phyloP scores from a whole-genome alignment of 2,329 filamentous ascomycete genomes.

The Aspergillus aculeatinus region DNA sequence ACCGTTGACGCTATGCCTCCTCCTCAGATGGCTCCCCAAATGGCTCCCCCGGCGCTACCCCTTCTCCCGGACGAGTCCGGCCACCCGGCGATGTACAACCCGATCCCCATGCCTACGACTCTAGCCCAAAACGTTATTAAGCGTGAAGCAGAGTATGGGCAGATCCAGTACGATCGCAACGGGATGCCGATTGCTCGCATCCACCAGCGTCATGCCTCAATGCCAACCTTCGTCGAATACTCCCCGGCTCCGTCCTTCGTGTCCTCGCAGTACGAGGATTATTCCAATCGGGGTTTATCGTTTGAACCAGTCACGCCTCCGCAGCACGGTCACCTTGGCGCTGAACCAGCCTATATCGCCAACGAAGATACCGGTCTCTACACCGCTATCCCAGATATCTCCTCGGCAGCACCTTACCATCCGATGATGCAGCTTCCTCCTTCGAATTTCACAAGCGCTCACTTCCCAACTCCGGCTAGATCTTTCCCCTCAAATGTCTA shows the following conservation, averaged over 20 bases:
- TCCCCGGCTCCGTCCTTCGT: constrained; percentile 97
- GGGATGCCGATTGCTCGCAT: constrained; percentile 78
- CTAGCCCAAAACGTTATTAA: constrained; percentile 76
- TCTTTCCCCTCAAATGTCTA: constrained; percentile 76
- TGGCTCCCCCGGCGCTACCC: constrained; percentile 66
- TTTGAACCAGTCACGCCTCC: constrained; percentile 97
- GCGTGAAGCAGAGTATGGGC: constrained; percentile 79
- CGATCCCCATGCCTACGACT: constrained; percentile 67
- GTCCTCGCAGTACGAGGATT: constrained; percentile 98
- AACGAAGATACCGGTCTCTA: constrained; percentile 97
- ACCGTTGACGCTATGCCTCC: constrained; percentile 89
- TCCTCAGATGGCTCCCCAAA: constrained; percentile 77
- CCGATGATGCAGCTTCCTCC: constrained; percentile 88
- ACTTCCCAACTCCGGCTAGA: constrained; percentile 71
- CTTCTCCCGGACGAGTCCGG: constrained; percentile 62
- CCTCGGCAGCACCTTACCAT: constrained; percentile 69
- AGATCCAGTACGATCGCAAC: constrained; percentile 88
- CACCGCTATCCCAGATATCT: constrained; percentile 86
- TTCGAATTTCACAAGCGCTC: constrained; percentile 75
- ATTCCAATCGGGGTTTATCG: constrained; percentile 91
- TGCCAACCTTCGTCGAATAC: constrained; percentile 98
- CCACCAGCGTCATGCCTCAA: constrained; percentile 94
- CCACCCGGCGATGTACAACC: constrained; percentile 68
- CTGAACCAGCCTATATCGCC: constrained; percentile 94
- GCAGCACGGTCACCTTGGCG: constrained; percentile 78